Percentiles rank a stretch among this genome's conserved stretches.
Evolutionary conservation across 2,329 filamentous ascomycete genomes (phyloP).

Genomic region (Pezicula neosporulosa): DNA sequence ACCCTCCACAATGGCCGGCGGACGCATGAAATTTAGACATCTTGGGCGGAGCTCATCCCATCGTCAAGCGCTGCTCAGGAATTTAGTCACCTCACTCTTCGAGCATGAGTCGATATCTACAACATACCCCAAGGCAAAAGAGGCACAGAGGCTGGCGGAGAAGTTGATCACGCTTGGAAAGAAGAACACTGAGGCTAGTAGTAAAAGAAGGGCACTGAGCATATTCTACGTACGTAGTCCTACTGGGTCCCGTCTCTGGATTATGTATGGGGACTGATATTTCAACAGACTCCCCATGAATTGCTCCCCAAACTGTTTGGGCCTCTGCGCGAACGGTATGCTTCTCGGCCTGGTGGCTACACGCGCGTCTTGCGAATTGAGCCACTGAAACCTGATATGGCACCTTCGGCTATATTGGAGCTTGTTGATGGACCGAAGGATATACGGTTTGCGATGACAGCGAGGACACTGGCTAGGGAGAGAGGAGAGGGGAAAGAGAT

Average conservation of each 20-base stretch:
- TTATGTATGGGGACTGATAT: neutral
- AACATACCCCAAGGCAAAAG: conserved; percentile 95
- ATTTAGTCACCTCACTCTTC: conserved; percentile 93
- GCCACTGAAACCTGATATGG: conserved; percentile 83
- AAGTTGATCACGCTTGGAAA: conserved; percentile 94
- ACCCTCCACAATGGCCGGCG: conserved; percentile 69
- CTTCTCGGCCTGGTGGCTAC: conserved; percentile 80
- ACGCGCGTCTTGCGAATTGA: conserved; percentile 92
- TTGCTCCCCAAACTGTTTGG: conserved; percentile 86
- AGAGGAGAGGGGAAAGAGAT: conserved; percentile 51
- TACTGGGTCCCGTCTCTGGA: neutral
- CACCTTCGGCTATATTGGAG: conserved; percentile 85
- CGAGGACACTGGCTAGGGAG: conserved; percentile 72
- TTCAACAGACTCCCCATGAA: conserved; percentile 57
- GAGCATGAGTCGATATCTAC: conserved; percentile 91
- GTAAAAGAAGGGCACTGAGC: conserved; percentile 66
- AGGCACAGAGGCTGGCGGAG: conserved; percentile 89
- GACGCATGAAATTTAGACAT: conserved; percentile 82
- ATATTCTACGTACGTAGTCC: conserved; percentile 75
- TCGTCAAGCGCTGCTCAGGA: conserved; percentile 87
- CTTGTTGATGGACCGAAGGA: conserved; percentile 93
- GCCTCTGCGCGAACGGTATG: conserved; percentile 75
- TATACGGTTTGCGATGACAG: conserved; percentile 92
- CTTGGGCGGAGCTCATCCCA: conserved; percentile 83
- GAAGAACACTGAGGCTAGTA: conserved; percentile 81